phyloP scores from a whole-genome alignment of 192 early-diverging fungal species.

The Coemansia asiatica region DNA sequence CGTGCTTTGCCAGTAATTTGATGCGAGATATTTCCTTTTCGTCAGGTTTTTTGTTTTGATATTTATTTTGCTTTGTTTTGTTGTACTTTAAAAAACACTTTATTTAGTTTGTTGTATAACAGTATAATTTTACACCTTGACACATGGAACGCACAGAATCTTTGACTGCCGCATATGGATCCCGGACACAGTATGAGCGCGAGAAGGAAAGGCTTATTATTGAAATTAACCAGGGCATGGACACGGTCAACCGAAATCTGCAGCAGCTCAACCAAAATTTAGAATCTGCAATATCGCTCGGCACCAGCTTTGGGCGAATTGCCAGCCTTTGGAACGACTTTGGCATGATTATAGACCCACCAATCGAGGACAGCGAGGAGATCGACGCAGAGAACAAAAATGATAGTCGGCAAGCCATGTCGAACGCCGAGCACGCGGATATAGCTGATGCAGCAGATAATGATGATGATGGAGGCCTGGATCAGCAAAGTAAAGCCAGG shows the following conservation, averaged over 20 bases:
- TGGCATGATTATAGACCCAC: slow-evolving; percentile 42
- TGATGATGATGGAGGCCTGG: not conserved
- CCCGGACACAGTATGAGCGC: slow-evolving; percentile 45
- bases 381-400: not conserved
- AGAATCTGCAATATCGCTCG: slow-evolving; percentile 45
- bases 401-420: not conserved
- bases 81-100: not conserved
- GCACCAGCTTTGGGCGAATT: slow-evolving; percentile 41
- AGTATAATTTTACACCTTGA: not conserved
- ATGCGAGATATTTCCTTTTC: not conserved
- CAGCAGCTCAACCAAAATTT: slow-evolving; percentile 51
- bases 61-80: too few species aligned
- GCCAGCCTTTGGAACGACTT: slow-evolving; percentile 47
- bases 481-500: not conserved
- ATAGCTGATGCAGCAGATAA: not conserved
- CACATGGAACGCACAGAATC: slow-evolving; percentile 38
- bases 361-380: slow-evolving; percentile 18
- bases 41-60: too few species aligned
- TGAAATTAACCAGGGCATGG: slow-evolving; percentile 51
- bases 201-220: slow-evolving; percentile 47
- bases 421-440: not conserved
- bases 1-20: too few species aligned
- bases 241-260: slow-evolving; percentile 37
- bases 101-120: not conserved
- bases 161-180: slow-evolving; percentile 13